Evolutionary conservation across 2,329 filamentous ascomycete species (phyloP), one percentile per base, ranked within the genome.

Genomic region (Nemania abortiva): DNA sequence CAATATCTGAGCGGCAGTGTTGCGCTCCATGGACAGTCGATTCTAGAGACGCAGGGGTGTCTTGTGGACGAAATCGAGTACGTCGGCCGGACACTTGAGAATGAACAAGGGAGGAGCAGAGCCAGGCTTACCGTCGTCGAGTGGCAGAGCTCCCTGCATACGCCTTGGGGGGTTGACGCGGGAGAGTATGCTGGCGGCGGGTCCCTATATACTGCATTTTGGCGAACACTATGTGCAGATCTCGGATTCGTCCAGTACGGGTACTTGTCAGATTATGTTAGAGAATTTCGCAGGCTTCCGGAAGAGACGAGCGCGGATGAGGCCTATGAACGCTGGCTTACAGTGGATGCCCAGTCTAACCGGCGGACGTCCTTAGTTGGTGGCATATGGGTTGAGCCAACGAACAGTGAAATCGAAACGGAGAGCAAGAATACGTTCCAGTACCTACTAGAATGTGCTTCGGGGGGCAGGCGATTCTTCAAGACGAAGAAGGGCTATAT

Each of bases 401-500:
- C 56, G 9, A 52, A 45, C 13, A 22, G 66, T 42, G 52, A 58
- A 10, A n/a, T 69, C 10, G 65, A 70, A 27, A 63, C 59, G 7
- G 18, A 55, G 47, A 66, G 60, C 24, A 71, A 70, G 11, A 73
- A 73, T 34, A 61, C 66, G 15, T 72, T 73, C 37, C 70, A 73
- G 45, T 68, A 73, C 39, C 55, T 72, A 6, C 15, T 73, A 15
- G 66, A 71, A 31, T 73, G 72, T n/a, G 68, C 72, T 39, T 69
- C 72, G 10, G 70, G 72, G 5, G 64, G 64, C 2, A 66, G 72
- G n/a, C 56, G 70, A 11, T 71, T 73, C 62, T 73, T 73, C 63
- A 59, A 61, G 55, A 73, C 72, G 11, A 20, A 52, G 22, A 49
- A 55, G 10, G 70, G 68, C 20, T 71, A 70, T 22, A 66, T 73